phyloP scores from a whole-genome alignment of 371 early-diverging fungal genomes.

The Gilbertella persicaria region DNA sequence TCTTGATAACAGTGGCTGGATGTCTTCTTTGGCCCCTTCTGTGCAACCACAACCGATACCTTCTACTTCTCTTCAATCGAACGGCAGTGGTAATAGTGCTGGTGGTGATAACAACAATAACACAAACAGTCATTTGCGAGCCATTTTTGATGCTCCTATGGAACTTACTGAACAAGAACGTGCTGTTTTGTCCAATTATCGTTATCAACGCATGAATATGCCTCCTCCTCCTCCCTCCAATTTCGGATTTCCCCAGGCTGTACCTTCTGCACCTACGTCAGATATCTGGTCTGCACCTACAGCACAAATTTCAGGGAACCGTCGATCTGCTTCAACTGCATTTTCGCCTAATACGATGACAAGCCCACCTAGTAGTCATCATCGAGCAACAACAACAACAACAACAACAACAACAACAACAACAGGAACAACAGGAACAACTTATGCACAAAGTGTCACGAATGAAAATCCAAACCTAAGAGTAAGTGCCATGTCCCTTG shows the following conservation, averaged over 20 bases:
- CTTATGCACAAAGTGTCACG: neutral
- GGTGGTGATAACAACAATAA: no score
- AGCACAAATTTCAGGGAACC: constrained; percentile 9
- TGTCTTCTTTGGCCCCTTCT: no score
- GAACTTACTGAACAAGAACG: constrained; percentile 22
- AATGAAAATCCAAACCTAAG: constrained; percentile 8
- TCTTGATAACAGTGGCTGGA: constrained; percentile 10
- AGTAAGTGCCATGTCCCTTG: neutral
- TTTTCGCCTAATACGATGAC: constrained; percentile 10
- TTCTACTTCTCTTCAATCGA: constrained; percentile 32
- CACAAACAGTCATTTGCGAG: constrained; percentile 34
- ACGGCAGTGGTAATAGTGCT: constrained; percentile 17
- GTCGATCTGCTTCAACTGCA: constrained; percentile 4
- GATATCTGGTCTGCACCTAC: constrained; percentile 26
- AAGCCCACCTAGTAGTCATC: constrained; percentile 1
- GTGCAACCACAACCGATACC: constrained; percentile 19
- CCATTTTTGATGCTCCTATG: constrained; percentile 43
- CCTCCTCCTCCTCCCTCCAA: constrained; percentile 10
- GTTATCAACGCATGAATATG: constrained; percentile 24
- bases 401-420: neutral
- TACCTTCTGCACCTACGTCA: constrained; percentile 6
- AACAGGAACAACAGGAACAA: neutral
- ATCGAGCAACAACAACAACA: neutral
- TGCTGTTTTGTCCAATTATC: constrained; percentile 10
- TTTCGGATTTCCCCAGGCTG: constrained; percentile 22